phyloP scores from a whole-genome alignment of 1,284 basidiomycete species.

The Phlebopus sp. region DNA sequence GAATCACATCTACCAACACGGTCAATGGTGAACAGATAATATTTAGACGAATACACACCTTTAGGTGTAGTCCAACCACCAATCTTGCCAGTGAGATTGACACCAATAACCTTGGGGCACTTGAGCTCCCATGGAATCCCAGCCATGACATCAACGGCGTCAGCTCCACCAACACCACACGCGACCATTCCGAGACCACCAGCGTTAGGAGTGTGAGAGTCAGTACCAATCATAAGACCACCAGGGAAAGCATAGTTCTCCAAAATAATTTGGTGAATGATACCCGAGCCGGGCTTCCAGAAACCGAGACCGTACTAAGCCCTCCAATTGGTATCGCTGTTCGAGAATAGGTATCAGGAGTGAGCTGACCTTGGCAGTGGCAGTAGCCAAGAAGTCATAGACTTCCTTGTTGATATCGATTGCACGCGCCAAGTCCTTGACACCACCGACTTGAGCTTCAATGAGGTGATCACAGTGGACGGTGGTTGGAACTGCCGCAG shows the following conservation, averaged over 20 bases:
- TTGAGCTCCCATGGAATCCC: slow-evolving; percentile 98
- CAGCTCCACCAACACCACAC: slow-evolving; percentile 98
- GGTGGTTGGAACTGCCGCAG: slow-evolving; percentile 95
- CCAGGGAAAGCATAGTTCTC: slow-evolving; percentile 99
- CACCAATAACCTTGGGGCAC: slow-evolving; percentile 98
- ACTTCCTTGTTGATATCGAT: slow-evolving; percentile 98
- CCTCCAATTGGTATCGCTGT: background rate
- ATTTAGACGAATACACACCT: slow-evolving; percentile 44
- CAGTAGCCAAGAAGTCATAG: slow-evolving; percentile 98
- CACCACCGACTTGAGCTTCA: slow-evolving; percentile 93
- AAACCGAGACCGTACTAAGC: slow-evolving; percentile 93
- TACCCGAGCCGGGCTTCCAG: slow-evolving; percentile 99
- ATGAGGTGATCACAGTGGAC: slow-evolving; percentile 99
- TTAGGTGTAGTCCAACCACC: slow-evolving; percentile 97
- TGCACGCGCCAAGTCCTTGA: slow-evolving; percentile 90
- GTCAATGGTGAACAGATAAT: slow-evolving; percentile 1
- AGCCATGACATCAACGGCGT: slow-evolving; percentile 99
- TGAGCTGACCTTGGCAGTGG: slow-evolving; percentile 79
- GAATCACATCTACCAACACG: slow-evolving; percentile 74
- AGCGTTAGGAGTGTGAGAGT: slow-evolving; percentile 99
- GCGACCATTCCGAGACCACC: slow-evolving; percentile 99
- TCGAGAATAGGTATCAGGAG: background rate
- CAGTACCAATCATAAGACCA: slow-evolving; percentile 99
- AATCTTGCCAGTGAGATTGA: slow-evolving; percentile 95
- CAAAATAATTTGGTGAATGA: slow-evolving; percentile 96